Base-by-base conservation (phyloP, 371 early-diverging fungal species). In the Mortierella sp. region DNA sequence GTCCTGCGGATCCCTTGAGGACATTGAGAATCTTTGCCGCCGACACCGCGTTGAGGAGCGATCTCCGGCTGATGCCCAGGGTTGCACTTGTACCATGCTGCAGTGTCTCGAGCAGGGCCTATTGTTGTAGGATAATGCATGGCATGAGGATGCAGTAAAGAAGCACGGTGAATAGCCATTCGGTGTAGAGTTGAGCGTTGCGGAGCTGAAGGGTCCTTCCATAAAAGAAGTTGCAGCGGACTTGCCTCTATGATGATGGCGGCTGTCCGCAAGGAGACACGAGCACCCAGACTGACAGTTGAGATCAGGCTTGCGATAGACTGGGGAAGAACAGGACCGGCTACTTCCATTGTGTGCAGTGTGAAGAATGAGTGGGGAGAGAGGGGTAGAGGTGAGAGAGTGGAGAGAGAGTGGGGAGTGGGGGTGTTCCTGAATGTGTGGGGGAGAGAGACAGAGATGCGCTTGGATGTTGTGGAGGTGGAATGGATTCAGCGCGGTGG, bases 51-150 rank as follows among this genome's bases (percentile, higher is more conserved):
- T 84, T 80, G 10, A 85, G 82, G 7, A 89, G 63, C 4, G 85
- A 83, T 24, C 85, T 82, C 31, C 87, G 69, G 27, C 85, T 83
- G 51, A 89, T 60, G 8, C 87, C 88, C 53, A 89, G 80, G 2
- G 87, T 83, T 43, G 87, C 72, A 17, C 80, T 81, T 2, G 89
- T 88, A 44, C 88, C 82, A 53, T 85, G 85, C 64, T 88, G 88
- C 19, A 83, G 82, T 41, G 86, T 81, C 60, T 89, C 89, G 37
- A 89, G 80, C 6, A 89, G 64, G 16, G 83, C 85, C 74, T 89
- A 81, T 43, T 77, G 57, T 34, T 34, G 4, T 34, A 10, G 34
- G 7, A 34, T 4, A 34, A 34, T 34, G 34, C 4, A 7, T 4
- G 7, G 10, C 34, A 34, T 34, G 34, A n/a, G n/a, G n/a, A n/a